Evolutionary conservation across 177 flowering plant species (phyloP).

Genomic region (Vitis hybrid): DNA sequence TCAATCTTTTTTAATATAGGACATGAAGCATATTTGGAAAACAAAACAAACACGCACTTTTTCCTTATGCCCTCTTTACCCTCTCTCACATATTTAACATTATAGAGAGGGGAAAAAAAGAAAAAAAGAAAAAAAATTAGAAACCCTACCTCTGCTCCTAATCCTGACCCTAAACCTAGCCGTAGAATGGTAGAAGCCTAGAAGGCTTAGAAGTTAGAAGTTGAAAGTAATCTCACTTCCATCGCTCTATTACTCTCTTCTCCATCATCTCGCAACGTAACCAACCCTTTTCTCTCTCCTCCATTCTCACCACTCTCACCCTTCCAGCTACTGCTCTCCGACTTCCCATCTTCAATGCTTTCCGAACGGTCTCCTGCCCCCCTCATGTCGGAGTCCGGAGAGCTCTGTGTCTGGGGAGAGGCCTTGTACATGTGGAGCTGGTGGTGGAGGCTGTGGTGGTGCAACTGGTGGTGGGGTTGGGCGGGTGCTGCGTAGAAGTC

Average conservation of each 20-base stretch:
- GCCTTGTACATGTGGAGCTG: conserved; percentile 57
- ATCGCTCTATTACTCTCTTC: conserved; percentile 83
- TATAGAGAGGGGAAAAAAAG: not conserved
- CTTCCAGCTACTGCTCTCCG: conserved; percentile 87
- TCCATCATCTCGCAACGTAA: conserved; percentile 53
- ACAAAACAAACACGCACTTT: conserved; percentile 31
- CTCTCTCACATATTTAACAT: conserved; percentile 14
- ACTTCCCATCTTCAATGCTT: conserved; percentile 91
- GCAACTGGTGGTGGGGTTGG: conserved; percentile 38
- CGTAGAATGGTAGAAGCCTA: too few species aligned
- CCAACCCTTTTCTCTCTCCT: conserved; percentile 47
- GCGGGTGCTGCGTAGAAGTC: conserved; percentile 48
- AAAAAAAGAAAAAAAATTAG: not conserved
- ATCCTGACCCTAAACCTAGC: conserved; percentile 14
- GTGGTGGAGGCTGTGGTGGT: conserved; percentile 40
- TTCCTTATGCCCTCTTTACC: conserved; percentile 24
- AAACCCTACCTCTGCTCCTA: conserved; percentile 16
- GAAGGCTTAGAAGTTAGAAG: conserved; percentile 31
- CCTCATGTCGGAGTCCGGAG: conserved; percentile 64
- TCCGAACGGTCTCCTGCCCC: conserved; percentile 64
- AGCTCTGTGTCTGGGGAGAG: conserved; percentile 51
- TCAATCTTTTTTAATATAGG: conserved; percentile 9
- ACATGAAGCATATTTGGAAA: not conserved
- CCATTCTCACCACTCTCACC: conserved; percentile 61
- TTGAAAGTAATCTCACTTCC: conserved; percentile 87